Evolutionary conservation across 23 red algal genomes (phyloP).

Genomic region (Gracilaria vermiculophylla): DNA sequence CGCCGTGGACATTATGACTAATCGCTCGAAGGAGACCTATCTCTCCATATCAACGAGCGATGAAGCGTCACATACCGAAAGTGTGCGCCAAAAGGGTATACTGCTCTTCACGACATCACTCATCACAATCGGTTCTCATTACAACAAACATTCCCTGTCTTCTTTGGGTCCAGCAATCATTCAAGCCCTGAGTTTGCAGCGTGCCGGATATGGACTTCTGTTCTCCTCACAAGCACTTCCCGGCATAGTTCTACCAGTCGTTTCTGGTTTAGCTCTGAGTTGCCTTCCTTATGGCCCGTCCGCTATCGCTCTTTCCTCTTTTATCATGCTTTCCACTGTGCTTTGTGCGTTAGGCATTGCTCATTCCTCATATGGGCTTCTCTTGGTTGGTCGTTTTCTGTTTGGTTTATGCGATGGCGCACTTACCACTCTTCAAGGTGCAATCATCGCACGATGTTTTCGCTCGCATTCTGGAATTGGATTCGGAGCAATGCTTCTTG

Average conservation of each 20-base stretch:
- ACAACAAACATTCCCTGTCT: constrained; percentile 53
- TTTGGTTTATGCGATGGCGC: constrained; percentile 59
- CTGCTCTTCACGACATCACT: constrained; percentile 20
- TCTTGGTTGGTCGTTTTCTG: constrained; percentile 53
- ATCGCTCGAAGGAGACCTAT: not conserved
- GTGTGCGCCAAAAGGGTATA: not conserved
- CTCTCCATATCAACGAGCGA: not conserved
- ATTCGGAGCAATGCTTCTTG: constrained; percentile 57
- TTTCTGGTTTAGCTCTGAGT: constrained; percentile 33
- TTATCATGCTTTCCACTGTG: constrained; percentile 20
- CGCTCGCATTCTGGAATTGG: constrained; percentile 14
- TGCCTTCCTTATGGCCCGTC: constrained; percentile 24
- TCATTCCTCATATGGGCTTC: constrained; percentile 17
- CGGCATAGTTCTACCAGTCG: constrained; percentile 47
- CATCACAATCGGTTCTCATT: constrained; percentile 65
- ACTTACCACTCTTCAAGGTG: constrained; percentile 46
- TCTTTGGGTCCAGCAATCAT: constrained; percentile 49
- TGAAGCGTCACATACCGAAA: not conserved
- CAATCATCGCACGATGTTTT: constrained; percentile 45
- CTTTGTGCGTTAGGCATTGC: constrained; percentile 31
- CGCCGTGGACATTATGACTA: not conserved
- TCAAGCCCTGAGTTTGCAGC: not conserved
- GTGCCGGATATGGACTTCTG: constrained; percentile 26
- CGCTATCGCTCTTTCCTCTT: constrained; percentile 21
- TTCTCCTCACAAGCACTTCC: constrained; percentile 64